Conservation (phyloP, 495 filamentous ascomycete species). For the Apodospora peruviana region DNA sequence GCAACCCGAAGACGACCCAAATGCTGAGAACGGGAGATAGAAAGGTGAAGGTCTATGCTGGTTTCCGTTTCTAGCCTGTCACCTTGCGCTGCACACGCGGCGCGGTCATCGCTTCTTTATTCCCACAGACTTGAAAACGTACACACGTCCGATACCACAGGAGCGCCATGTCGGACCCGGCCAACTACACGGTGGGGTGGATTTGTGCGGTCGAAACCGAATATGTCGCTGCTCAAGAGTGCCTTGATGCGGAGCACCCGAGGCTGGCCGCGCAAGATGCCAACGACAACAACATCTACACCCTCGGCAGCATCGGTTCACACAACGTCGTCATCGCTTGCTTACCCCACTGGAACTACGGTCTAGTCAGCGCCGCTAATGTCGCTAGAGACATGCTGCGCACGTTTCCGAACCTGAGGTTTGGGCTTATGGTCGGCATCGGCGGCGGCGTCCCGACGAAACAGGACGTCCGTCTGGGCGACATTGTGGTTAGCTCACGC, state of each 20-base stretch:
- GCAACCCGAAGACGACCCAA: not conserved
- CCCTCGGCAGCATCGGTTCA: slow-evolving; percentile 32
- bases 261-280: not conserved
- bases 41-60: not conserved
- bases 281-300: slow-evolving; percentile 30
- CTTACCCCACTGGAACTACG: slow-evolving; percentile 32
- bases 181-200: slow-evolving; percentile 45
- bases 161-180: not conserved
- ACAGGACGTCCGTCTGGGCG: slow-evolving; percentile 27
- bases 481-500: slow-evolving; percentile 20
- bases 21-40: no score
- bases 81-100: no score
- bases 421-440: slow-evolving; percentile 46
- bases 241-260: slow-evolving; percentile 44
- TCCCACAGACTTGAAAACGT: no score
- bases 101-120: no score
- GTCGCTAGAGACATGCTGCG: slow-evolving; percentile 28
- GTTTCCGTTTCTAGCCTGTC: no score
- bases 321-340: slow-evolving; percentile 40
- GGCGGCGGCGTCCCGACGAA: slow-evolving; percentile 32
- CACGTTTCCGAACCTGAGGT: slow-evolving; percentile 35
- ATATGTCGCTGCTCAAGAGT: slow-evolving; percentile 34
- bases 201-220: slow-evolving; percentile 43
- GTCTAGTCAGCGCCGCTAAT: slow-evolving; percentile 24
- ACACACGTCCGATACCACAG: not conserved